Evolutionary conservation across 495 filamentous ascomycete genomes (phyloP), one percentile per base, ranked within the genome.

Genomic region (Aspergillus kassunensis): DNA sequence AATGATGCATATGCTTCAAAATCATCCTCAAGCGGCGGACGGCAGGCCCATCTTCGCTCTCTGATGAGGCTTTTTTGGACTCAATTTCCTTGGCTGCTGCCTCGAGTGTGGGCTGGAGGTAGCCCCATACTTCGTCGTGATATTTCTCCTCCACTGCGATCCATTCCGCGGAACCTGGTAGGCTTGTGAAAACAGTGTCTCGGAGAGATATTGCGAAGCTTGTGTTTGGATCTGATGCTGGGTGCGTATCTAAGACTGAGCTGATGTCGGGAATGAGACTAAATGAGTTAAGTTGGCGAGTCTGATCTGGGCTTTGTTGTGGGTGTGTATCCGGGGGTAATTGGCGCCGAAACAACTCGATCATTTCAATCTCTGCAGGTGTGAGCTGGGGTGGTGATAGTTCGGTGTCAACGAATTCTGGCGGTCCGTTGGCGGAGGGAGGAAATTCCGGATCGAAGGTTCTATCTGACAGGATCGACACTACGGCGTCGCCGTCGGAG

Each of bases 121-220:
- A 84, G 53, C 87, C 88, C 88, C 88, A 92, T 10, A 92, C 85
- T 51, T 89, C 85, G 64, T 90, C 85, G 27, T 82, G 77, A 59
- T 90, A 90, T 27, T 72, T 69, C 31, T 78, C 83, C 57, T 89
- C 75, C 2, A 88, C 80, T 31, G 69, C 66, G 10, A 81, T 68
- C 87, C 86, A 86, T 42, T 85, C 68, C 42, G 53, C 55, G 16
- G 71, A 66, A 1, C 71, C 70, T 4, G 70, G 63, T 1, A 75
- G 45, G 3, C 61, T 46, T 0, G 39, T 41, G 4, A 75, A 23
- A 0, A 76, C 68, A 2, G 41, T 44, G 46, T 70, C 73, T 19
- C 66, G 62, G 7, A 71, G 58, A 4, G 53, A 40, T 6, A 51
- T 58, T 10, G 57, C 50, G 23, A 45, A 13, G 46, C 47, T 23